phyloP scores from a whole-genome alignment of 352 stramenopile species.

The Phytophthora pisi region DNA sequence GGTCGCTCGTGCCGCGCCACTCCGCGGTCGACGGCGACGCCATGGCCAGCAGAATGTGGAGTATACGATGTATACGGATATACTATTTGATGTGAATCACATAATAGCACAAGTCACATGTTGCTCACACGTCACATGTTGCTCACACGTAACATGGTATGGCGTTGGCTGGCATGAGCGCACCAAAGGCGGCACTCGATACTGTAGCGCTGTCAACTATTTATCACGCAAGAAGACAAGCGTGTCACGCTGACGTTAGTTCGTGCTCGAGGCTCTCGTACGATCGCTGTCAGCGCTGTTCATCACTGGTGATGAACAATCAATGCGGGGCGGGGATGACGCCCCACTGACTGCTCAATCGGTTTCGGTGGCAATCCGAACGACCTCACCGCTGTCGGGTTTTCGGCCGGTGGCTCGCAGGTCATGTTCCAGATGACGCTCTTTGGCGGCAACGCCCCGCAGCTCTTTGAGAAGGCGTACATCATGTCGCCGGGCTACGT shows the following conservation, averaged over 20 bases:
- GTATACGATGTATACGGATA: neutral
- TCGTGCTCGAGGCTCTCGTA: neutral
- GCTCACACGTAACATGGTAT: too few relatives aligned
- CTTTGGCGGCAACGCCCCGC: slow-evolving; percentile 19
- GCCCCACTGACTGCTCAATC: neutral
- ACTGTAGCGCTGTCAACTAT: neutral
- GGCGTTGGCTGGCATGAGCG: too few relatives aligned
- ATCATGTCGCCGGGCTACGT: slow-evolving; percentile 26
- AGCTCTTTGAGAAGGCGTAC: slow-evolving; percentile 25
- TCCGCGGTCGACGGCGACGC: slow-evolving; percentile 7
- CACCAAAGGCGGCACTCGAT: neutral
- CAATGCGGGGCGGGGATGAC: slow-evolving; percentile 3
- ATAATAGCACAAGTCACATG: neutral
- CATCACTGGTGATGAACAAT: slow-evolving; percentile 15
- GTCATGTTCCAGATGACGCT: slow-evolving; percentile 24
- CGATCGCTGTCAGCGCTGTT: neutral
- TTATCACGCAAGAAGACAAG: neutral
- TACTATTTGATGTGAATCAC: neutral
- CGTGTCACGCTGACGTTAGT: slow-evolving; percentile 12
- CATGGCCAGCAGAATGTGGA: slow-evolving; percentile 18
- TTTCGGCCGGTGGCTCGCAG: slow-evolving; percentile 21
- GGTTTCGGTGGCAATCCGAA: slow-evolving; percentile 31
- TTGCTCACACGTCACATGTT: neutral
- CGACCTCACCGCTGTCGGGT: slow-evolving; percentile 36
- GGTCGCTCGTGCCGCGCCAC: slow-evolving; percentile 64